Conservation (phyloP, 1,139 yeast species). For the Yamadazyma sp. region DNA sequence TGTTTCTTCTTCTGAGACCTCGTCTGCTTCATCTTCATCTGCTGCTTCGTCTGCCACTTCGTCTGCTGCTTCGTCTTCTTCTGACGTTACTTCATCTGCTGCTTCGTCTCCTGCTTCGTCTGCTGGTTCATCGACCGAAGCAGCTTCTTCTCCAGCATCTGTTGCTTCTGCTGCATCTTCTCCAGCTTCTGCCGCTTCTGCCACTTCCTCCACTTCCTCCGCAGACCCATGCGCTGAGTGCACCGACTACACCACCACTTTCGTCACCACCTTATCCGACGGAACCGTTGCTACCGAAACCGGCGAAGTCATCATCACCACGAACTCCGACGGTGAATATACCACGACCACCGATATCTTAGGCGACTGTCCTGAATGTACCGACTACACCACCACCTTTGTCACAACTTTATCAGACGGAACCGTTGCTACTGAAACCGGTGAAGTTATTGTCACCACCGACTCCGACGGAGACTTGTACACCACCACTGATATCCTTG, state of each 20-base stretch:
- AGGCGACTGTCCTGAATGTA: conserved; percentile 11
- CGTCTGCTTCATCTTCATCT: conserved; percentile 14
- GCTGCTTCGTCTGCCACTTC: conserved; percentile 10
- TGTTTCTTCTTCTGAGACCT: conserved; percentile 7
- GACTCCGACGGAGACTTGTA: conserved; percentile 8
- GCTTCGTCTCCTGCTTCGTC: conserved; percentile 3
- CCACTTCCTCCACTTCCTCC: neutral
- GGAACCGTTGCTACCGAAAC: conserved; percentile 8
- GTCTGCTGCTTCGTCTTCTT: conserved; percentile 13
- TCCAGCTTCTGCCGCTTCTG: conserved; percentile 8
- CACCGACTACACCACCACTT: conserved; percentile 16
- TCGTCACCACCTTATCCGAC: conserved; percentile 10
- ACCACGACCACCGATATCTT: conserved; percentile 8
- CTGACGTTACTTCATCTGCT: conserved; percentile 5
- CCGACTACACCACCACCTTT: conserved; percentile 14
- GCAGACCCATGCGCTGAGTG: conserved; percentile 8
- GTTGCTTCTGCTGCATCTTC: conserved; percentile 12
- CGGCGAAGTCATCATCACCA: conserved; percentile 11
- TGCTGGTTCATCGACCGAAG: conserved; percentile 12
- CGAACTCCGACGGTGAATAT: conserved; percentile 10
- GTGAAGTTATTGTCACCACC: conserved; percentile 9
- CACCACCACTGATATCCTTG: conserved; percentile 7
- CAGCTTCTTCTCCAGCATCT: conserved; percentile 10
- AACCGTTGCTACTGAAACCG: conserved; percentile 4
- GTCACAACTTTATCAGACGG: conserved; percentile 8